These are phyloP conservation scores for Thelonectria blattea DNA, from an alignment of 2,329 filamentous ascomycete genomes.

Conservation along the genomic window DNA sequence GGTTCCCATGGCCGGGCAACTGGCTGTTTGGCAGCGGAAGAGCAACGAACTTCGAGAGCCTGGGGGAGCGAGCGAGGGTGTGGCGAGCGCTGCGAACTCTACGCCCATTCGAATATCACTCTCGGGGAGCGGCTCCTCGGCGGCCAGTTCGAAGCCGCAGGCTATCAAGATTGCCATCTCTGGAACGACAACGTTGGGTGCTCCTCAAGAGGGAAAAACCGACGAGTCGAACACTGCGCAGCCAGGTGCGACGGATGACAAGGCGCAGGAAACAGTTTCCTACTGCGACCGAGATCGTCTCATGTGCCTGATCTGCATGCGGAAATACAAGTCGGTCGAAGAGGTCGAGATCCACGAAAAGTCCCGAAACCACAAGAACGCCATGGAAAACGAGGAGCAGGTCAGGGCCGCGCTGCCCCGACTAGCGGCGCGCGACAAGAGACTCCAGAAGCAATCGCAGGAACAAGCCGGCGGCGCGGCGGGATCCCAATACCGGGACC, in stretches of 20 bases:
- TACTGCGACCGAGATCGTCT: constrained; percentile 63
- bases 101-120: constrained; percentile 32
- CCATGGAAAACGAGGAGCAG: constrained; percentile 47
- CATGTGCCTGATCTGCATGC: constrained; percentile 54
- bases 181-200: constrained; percentile 29
- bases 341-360: constrained; percentile 52
- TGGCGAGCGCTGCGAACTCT: constrained; percentile 27
- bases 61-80: constrained; percentile 13
- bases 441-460: constrained; percentile 40
- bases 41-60: constrained; percentile 48
- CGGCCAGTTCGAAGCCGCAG: constrained; percentile 23
- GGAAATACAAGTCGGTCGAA: constrained; percentile 52
- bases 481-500: constrained; percentile 62
- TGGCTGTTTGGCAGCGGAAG: constrained; percentile 54
- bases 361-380: constrained; percentile 50
- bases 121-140: constrained; percentile 17
- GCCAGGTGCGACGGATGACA: constrained; percentile 5
- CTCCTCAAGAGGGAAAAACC: constrained; percentile 14
- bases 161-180: constrained; percentile 44
- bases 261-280: constrained; percentile 44
- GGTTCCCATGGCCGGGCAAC: constrained; percentile 49
- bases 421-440: constrained; percentile 48
- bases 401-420: constrained; percentile 56
- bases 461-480: constrained; percentile 33
- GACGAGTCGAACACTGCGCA: constrained; percentile 24